Base-by-base conservation (phyloP, 768 basidiomycete species). In the Pisolithus tinctorius region DNA sequence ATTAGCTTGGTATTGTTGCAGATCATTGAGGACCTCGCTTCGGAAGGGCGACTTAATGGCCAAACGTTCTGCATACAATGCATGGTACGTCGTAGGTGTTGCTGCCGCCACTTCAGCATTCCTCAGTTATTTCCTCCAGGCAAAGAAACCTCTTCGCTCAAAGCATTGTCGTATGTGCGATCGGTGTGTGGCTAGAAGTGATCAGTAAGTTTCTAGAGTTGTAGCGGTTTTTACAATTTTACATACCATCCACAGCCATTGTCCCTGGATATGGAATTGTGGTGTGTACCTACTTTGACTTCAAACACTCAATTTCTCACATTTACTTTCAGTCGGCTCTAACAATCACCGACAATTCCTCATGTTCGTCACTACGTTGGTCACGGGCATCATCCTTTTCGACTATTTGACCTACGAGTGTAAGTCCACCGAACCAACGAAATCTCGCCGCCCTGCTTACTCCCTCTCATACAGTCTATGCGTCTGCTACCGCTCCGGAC, bases 261-360 rank as follows among this genome's bases (percentile, higher is more conserved):
- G n/a, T n/a, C n/a, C n/a, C 1, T 99, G 96, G 96, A 85, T 97
- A 14, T 99, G 94, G 94, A 98, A 98, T 69, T 97, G 95, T 66
- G n/a, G n/a, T n/a, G n/a, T n/a, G n/a, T n/a, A n/a, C n/a, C n/a
- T n/a, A n/a, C n/a, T n/a, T n/a, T n/a, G n/a, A n/a, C n/a, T n/a
- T n/a, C n/a, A n/a, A n/a, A n/a, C n/a, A n/a, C n/a, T n/a, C n/a
- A n/a, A n/a, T n/a, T n/a, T n/a, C n/a, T n/a, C n/a, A n/a, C n/a
- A n/a, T n/a, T n/a, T n/a, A n/a, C n/a, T n/a, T n/a, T n/a, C n/a
- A n/a, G n/a, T n/a, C n/a, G n/a, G n/a, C n/a, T n/a, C n/a, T n/a
- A n/a, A n/a, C n/a, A n/a, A 98, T 61, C 96, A 98, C 60, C 86
- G 95, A 4, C 92, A 97, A 65, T 99, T 99, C 70, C 72, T 97